Percentiles rank a stretch among this genome's conserved stretches.
These are phyloP conservation scores for Fagopyrum tataricum DNA, from an alignment of 148 eudicot genomes.

Conservation along the genomic window DNA sequence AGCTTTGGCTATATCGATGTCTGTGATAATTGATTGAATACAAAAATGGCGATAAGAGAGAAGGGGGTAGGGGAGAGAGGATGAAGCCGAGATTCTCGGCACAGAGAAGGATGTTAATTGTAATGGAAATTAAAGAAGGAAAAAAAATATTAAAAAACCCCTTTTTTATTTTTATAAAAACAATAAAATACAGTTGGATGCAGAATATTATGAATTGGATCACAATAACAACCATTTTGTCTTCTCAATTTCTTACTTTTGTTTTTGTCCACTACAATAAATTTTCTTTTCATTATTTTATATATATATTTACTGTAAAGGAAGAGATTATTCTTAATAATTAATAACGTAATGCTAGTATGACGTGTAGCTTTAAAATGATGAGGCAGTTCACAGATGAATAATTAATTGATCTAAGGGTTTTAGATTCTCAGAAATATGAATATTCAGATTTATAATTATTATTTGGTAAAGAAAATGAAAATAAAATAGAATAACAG, in stretches of 20 bases:
- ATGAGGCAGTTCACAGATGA: not conserved
- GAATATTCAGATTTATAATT: not conserved
- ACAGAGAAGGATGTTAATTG: conserved; percentile 5
- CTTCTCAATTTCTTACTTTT: not conserved
- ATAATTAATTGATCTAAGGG: not conserved
- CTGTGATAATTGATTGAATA: conserved; percentile 7
- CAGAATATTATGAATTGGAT: conserved; percentile 30
- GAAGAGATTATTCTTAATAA: not conserved
- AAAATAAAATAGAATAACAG: not conserved
- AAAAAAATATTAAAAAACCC: not conserved
- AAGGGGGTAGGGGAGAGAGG: not conserved
- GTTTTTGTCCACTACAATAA: not conserved
- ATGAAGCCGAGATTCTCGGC: conserved; percentile 27
- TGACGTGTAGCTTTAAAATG: conserved; percentile 5
- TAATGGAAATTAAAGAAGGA: not conserved
- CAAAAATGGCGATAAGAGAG: conserved; percentile 10
- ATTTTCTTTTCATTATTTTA: not conserved
- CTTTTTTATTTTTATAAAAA: not conserved
- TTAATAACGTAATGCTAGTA: not conserved
- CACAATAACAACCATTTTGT: conserved; percentile 9
- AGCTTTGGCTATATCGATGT: not conserved
- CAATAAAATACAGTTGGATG: conserved; percentile 28
- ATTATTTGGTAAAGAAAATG: not conserved
- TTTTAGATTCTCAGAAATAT: not conserved
- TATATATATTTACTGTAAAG: not conserved